phyloP scores from a whole-genome alignment of 129 eudicot species.

The Centaurea solstitialis region DNA sequence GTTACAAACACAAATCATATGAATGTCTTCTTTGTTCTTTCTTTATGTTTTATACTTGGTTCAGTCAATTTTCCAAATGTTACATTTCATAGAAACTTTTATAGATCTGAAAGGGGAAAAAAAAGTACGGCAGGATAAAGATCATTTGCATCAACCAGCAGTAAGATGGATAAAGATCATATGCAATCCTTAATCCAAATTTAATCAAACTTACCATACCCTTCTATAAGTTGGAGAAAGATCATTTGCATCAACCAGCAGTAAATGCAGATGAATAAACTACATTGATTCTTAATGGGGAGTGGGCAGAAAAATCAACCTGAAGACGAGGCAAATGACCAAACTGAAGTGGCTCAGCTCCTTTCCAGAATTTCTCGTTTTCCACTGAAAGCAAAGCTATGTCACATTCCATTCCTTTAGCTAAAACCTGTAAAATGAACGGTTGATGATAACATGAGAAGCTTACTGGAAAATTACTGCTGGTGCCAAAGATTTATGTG shows the following conservation, averaged over 20 bases:
- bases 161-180: no score
- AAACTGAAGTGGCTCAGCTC: slow-evolving; percentile 75
- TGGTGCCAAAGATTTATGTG: background rate
- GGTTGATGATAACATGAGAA: slow-evolving; percentile 24
- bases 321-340: slow-evolving; percentile 92
- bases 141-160: no score
- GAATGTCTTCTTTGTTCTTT: background rate
- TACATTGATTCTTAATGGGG: background rate
- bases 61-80: slow-evolving; percentile 3
- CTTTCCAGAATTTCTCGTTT: slow-evolving; percentile 87
- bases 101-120: background rate
- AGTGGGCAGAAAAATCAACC: slow-evolving; percentile 44
- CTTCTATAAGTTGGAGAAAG: background rate
- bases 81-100: background rate
- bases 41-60: background rate
- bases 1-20: slow-evolving; percentile 19
- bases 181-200: background rate
- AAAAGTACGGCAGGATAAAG: background rate
- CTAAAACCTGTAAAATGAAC: slow-evolving; percentile 63
- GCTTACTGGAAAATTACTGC: background rate
- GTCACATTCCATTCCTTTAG: slow-evolving; percentile 94
- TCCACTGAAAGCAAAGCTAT: slow-evolving; percentile 94
- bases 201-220: background rate
- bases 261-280: background rate
- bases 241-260: background rate